These are phyloP conservation scores for Syzygium aqueum DNA, from an alignment of 345 rosid genomes.

Conservation along the genomic window DNA sequence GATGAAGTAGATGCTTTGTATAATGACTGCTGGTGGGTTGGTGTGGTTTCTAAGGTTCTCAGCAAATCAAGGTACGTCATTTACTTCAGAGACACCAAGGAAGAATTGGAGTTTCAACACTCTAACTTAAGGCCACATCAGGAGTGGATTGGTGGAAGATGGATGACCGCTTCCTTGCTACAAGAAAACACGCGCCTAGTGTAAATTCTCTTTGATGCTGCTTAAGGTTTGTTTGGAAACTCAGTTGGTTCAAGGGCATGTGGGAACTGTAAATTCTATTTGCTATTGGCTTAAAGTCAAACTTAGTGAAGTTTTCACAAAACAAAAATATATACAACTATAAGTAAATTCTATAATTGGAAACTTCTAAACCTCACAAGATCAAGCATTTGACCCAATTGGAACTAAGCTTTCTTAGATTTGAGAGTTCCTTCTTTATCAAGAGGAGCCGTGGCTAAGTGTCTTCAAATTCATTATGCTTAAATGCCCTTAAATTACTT, in stretches of 20 bases:
- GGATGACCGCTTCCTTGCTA: constrained; percentile 48
- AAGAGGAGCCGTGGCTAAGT: neutral
- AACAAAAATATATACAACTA: neutral
- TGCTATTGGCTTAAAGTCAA: neutral
- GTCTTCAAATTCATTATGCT: neutral
- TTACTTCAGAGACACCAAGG: constrained; percentile 37
- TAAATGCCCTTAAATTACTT: neutral
- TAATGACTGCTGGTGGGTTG: constrained; percentile 92
- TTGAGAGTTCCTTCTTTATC: neutral
- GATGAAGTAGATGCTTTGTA: constrained; percentile 77
- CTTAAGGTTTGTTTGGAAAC: neutral
- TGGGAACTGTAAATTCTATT: neutral
- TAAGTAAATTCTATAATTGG: neutral
- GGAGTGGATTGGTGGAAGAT: constrained; percentile 71
- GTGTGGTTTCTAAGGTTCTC: constrained; percentile 46
- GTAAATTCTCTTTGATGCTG: neutral
- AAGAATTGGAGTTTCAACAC: constrained; percentile 43
- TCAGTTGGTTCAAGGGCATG: neutral
- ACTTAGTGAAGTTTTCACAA: neutral
- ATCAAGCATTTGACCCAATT: neutral
- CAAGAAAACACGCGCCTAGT: neutral
- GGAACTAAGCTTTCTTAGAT: neutral
- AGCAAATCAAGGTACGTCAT: constrained; percentile 35
- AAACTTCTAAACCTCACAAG: neutral
- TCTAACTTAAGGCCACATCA: constrained; percentile 62